Base-by-base conservation (phyloP, 106 monocot species). In the Xerophyta viscosa region DNA sequence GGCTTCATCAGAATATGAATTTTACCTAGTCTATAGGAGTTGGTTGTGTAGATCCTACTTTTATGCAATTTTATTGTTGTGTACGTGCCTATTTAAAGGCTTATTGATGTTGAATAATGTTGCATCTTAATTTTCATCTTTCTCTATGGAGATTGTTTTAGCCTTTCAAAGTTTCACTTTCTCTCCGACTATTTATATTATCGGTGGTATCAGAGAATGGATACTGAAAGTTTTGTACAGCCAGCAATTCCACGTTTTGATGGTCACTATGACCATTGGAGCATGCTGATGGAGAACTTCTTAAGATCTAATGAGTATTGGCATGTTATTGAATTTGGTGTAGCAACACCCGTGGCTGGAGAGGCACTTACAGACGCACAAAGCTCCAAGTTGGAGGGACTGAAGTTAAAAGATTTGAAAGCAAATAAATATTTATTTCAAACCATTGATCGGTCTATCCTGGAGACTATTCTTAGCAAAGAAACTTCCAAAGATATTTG, bases 401-500 rank as follows among this genome's bases (percentile, higher is more conserved):
- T 13, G 20, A 27, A 30, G 26, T 17, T 63, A 17, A 63, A 63
- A 39, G 50, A 63, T 63, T 13, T 58, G 4, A 58, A 43, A 27
- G 25, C 24, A 27, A 58, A 58, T 26, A 58, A 58, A 42, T 58
- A 58, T 30, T 31, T 52, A 8, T 52, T 52, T 17, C 29, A 52
- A 18, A 29, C 52, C 27, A 30, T 52, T 52, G 25, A 43, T 27
- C 13, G 24, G 8, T 26, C 58, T 4, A 43, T 41, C 26, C 20
- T 64, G 63, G 63, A 64, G 41, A 42, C 41, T 2, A 53, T 64
- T 64, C 39, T 52, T 28, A 21, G 52, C 20, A 64, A 64, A 53
- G 52, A 64, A 18, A 67, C 66, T 23, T 67, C 49, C 36, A 58
- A 67, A 11, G 49, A 67, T 56, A 58, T 67, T 58, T 67, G 57